phyloP scores from a whole-genome alignment of 768 basidiomycete species.

The Termitomyces sp. region DNA sequence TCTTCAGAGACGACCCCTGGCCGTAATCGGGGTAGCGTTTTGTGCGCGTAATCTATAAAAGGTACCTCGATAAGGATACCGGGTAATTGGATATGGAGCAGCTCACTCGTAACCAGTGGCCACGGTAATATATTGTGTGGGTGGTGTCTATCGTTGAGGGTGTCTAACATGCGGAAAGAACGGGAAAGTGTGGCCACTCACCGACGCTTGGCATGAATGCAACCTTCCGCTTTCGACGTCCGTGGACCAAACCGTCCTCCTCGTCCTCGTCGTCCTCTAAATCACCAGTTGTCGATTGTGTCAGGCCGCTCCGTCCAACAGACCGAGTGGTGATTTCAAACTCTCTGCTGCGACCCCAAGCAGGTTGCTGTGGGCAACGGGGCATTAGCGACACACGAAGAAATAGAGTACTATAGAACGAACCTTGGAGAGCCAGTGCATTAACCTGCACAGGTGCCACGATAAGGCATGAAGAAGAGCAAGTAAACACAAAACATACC shows the following conservation, averaged over 20 bases:
- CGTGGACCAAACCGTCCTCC: conserved; percentile 53
- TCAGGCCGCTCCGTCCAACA: conserved; percentile 57
- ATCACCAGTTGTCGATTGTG: conserved; percentile 67
- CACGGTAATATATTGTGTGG: conserved; percentile 86
- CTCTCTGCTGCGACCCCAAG: conserved; percentile 84
- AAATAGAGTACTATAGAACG: background rate
- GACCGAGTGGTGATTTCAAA: conserved; percentile 87
- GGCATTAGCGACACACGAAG: background rate
- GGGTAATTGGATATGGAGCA: conserved; percentile 5
- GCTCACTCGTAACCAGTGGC: conserved; percentile 80
- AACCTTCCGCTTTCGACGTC: conserved; percentile 71
- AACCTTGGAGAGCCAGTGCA: conserved; percentile 87
- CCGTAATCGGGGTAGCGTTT: conserved; percentile 74
- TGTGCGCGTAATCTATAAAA: conserved; percentile 67
- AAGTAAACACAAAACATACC: conserved; percentile 35
- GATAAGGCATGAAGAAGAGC: conserved; percentile 3
- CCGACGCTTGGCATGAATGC: conserved; percentile 84
- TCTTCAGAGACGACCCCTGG: conserved; percentile 70
- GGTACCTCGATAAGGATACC: conserved; percentile 12
- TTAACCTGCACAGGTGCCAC: conserved; percentile 49
- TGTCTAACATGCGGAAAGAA: conserved; percentile 7
- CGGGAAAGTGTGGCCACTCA: conserved; percentile 26
- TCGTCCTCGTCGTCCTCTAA: conserved; percentile 72
- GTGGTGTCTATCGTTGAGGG: conserved; percentile 55
- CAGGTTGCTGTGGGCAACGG: conserved; percentile 62